Percentiles rank a stretch among this genome's conserved stretches.
phyloP scores from a whole-genome alignment of 352 stramenopile genomes.

The Phytophthora cryptogea region DNA sequence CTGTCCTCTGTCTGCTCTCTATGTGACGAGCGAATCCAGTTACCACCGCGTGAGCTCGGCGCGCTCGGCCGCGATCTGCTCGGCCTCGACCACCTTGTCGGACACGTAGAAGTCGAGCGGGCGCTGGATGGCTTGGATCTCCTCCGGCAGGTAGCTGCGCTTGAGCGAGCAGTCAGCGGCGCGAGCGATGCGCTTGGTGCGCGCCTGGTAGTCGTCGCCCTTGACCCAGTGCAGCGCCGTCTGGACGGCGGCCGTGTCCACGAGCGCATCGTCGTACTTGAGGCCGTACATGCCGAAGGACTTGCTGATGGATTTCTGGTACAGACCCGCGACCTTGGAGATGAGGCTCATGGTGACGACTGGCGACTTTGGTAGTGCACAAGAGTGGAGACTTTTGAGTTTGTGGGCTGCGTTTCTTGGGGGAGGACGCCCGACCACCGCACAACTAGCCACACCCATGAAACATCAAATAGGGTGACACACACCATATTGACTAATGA shows the following conservation, averaged over 20 bases:
- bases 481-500: no score
- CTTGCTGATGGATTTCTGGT: slow-evolving; percentile 87
- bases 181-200: slow-evolving; percentile 82
- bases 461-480: not conserved
- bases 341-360: slow-evolving; percentile 46
- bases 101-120: slow-evolving; percentile 77
- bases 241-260: slow-evolving; percentile 83
- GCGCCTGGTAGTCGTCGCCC: slow-evolving; percentile 73
- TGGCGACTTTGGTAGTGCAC: not conserved
- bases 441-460: slow-evolving; percentile 11
- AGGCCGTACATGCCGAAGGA: slow-evolving; percentile 79
- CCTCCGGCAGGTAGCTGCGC: slow-evolving; percentile 83
- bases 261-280: slow-evolving; percentile 88
- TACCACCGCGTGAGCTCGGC: slow-evolving; percentile 86
- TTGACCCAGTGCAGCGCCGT: slow-evolving; percentile 80
- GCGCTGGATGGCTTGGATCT: slow-evolving; percentile 87
- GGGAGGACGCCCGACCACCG: slow-evolving; percentile 16
- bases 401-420: slow-evolving; percentile 18
- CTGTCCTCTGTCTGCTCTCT: slow-evolving; percentile 11
- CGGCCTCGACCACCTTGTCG: slow-evolving; percentile 57
- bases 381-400: no score
- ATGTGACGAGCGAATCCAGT: slow-evolving; percentile 12
- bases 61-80: slow-evolving; percentile 73
- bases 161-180: slow-evolving; percentile 86
- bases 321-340: slow-evolving; percentile 67